Evolutionary conservation across 768 basidiomycete genomes (phyloP).

Genomic region (Xanthoconium stramineum): DNA sequence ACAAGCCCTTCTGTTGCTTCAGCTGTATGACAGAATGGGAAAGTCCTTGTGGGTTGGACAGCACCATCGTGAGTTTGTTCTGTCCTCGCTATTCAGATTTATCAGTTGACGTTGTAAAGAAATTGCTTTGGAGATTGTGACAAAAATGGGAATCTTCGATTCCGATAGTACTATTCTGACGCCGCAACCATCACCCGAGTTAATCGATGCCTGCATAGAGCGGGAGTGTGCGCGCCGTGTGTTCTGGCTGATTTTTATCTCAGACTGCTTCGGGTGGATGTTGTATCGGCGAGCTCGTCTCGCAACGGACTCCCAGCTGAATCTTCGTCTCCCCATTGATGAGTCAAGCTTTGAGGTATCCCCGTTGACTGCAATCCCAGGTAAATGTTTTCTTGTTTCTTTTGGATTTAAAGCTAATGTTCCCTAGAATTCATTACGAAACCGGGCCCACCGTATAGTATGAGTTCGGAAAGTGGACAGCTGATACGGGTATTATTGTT

Average conservation of each 20-base stretch:
- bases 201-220: conserved; percentile 61
- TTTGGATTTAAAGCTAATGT: conserved; percentile 6
- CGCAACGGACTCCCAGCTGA: conserved; percentile 43
- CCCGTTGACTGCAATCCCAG: conserved; percentile 37
- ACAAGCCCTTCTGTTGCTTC: conserved; percentile 71
- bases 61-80: conserved; percentile 29
- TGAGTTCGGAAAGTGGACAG: conserved; percentile 62
- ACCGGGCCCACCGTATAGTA: conserved; percentile 54
- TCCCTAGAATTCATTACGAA: conserved; percentile 64
- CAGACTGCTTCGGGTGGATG: conserved; percentile 48
- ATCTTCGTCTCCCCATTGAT: conserved; percentile 71
- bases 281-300: conserved; percentile 34
- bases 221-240: conserved; percentile 78
- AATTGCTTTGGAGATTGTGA: conserved; percentile 62
- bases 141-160: conserved; percentile 61
- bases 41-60: conserved; percentile 32
- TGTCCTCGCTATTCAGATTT: neutral
- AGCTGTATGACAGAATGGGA: conserved; percentile 58
- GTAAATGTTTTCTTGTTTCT: conserved; percentile 13
- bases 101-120: conserved; percentile 38
- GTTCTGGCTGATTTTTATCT: conserved; percentile 73
- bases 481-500: conserved; percentile 67
- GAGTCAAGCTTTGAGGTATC: conserved; percentile 79
- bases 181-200: conserved; percentile 55
- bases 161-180: conserved; percentile 60